Conservation (phyloP, 164 flowering plant species). For the Tetrastigma voinierianum region DNA sequence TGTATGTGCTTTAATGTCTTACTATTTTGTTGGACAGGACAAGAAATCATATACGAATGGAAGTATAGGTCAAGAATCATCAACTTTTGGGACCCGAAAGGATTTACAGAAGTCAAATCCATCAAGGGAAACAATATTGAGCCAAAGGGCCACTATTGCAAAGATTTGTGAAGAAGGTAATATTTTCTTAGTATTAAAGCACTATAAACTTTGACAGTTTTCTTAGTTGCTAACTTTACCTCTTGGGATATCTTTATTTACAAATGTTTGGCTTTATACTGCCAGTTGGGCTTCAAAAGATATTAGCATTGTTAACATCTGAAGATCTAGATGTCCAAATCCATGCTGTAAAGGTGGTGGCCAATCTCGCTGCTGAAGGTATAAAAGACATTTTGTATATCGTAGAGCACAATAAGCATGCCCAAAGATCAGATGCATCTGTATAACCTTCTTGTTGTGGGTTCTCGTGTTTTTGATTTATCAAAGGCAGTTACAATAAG, state of each 20-base stretch:
- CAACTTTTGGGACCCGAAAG: slow-evolving; percentile 23
- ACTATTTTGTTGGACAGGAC: slow-evolving; percentile 37
- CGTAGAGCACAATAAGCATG: too few species aligned
- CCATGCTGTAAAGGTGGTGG: slow-evolving; percentile 86
- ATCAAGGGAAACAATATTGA: slow-evolving; percentile 39
- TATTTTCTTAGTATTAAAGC: slow-evolving; percentile 6
- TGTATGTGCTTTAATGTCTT: slow-evolving; percentile 2
- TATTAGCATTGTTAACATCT: slow-evolving; percentile 60
- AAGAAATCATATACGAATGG: slow-evolving; percentile 43
- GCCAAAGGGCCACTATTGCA: slow-evolving; percentile 66
- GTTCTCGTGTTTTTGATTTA: too few species aligned
- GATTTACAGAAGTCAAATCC: slow-evolving; percentile 34
- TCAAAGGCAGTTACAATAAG: too few species aligned
- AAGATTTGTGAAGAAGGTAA: slow-evolving; percentile 90
- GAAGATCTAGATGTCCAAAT: slow-evolving; percentile 76
- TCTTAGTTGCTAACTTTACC: not conserved
- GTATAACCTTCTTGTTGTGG: too few species aligned
- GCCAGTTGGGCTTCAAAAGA: slow-evolving; percentile 82
- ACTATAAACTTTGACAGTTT: not conserved
- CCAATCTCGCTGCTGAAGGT: slow-evolving; percentile 99
- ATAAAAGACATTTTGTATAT: too few species aligned
- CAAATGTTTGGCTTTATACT: slow-evolving; percentile 10
- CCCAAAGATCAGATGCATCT: too few species aligned
- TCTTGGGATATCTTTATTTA: slow-evolving; percentile 12
- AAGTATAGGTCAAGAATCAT: slow-evolving; percentile 31